Evolutionary conservation across 371 early-diverging fungal species (phyloP), one percentile per base, ranked within the genome.

Genomic region (Mortierella sp.): DNA sequence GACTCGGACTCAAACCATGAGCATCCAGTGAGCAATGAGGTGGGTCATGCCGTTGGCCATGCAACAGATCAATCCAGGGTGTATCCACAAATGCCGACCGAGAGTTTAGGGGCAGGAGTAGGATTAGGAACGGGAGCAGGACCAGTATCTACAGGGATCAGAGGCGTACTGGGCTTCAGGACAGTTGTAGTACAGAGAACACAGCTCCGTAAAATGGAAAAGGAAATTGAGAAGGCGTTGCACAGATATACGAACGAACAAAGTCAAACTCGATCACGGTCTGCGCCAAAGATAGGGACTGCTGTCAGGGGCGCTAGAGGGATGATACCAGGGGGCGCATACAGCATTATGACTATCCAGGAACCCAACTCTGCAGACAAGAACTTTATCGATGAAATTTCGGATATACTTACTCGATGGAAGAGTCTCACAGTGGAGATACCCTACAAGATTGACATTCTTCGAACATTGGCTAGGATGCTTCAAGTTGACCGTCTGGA

Each of bases 161-260:
- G 75, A 28, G 67, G 69, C 11, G 78, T 78, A 38, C 59, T 83
- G 2, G 78, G 83, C 7, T 83, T 83, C 53, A 63, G 76, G 55
- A 72, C 79, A 1, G 75, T 75, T 22, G 83, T 83, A 11, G 72
- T 77, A 22, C 83, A 78, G 45, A 64, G 78, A 47, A 78, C 83
- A 9, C 78, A 83, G 41, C 69, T 83, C 11, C 45, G 79, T 24
- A 78, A 71, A 41, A 83, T 83, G 83, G 83, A 83, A 43, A 83
- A 78, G 57, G 83, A 83, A 13, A 78, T 83, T 22, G 83, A 83
- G 47, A 77, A 78, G 58, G 72, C 68, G 1, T 57, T 83, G 9
- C n/a, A 38, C 2, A 72, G 76, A 13, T 67, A 72, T 52, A 24
- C 62, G 1, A 69, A 63, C 21, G 82, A 81, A 4, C 55, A 59